phyloP scores from a whole-genome alignment of 257 asterid species.

The Solanum clarkiae region DNA sequence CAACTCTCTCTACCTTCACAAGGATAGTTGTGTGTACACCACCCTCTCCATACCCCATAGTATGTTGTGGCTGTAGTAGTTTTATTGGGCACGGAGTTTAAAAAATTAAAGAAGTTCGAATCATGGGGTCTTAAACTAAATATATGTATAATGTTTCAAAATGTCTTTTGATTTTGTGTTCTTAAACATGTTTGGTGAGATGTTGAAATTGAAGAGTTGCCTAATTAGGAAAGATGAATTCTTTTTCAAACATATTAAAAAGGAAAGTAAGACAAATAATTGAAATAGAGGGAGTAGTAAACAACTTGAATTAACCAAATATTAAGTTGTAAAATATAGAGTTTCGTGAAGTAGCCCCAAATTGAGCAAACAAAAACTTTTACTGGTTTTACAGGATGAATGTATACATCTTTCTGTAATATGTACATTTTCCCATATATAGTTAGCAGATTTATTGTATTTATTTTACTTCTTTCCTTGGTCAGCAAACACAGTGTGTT shows the following conservation, averaged over 20 bases:
- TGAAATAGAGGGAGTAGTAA: not conserved
- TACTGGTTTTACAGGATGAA: not conserved
- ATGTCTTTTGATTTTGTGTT: not conserved
- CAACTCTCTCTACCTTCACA: not conserved
- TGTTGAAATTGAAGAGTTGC: not conserved
- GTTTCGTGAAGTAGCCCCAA: not conserved
- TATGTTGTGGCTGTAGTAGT: not conserved
- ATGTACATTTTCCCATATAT: not conserved
- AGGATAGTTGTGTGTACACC: not conserved
- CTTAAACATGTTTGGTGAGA: not conserved
- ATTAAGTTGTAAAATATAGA: not conserved
- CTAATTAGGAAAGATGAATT: not conserved
- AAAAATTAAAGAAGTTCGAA: not conserved
- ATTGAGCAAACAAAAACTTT: not conserved
- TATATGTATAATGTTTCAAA: not conserved
- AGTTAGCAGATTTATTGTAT: not conserved
- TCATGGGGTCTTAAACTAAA: not conserved
- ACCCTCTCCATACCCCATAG: not conserved
- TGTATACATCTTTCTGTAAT: not conserved
- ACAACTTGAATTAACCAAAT: not conserved
- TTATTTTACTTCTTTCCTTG: not conserved
- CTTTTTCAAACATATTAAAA: not conserved
- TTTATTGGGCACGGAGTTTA: not conserved
- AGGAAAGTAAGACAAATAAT: not conserved
- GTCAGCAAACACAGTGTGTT: not conserved